Base-by-base conservation (phyloP, 1,284 basidiomycete species). In the Porogramme epimiltina region DNA sequence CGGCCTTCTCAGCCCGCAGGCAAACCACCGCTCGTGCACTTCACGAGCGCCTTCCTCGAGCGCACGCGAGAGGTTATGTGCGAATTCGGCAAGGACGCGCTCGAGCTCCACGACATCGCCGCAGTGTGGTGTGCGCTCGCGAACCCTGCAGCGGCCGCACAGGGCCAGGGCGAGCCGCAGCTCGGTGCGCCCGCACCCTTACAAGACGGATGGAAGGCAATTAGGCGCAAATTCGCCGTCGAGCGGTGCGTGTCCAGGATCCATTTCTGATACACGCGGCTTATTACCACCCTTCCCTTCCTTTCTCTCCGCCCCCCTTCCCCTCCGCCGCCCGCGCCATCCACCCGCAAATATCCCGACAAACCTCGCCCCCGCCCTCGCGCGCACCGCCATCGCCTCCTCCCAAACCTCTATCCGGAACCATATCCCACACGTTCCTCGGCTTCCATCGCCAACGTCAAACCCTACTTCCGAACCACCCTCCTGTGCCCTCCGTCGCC, bases 21-120 rank as follows among this genome's bases (percentile, higher is more conserved):
- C 26, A 85, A 86, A 64, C 52, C 76, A 5, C 83, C 81, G 2
- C 62, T 95, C 18, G 71, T 75, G 23, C 82, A 88, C 63, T 95
- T 95, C 65, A 89, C 89, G 5, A 87, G 85, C 55, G 80, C 90
- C 3, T 85, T 96, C 70, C 73, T 95, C 1, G 84, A 88, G 62
- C 79, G 85, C 36, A 84, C 91, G 4, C 74, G 90, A 31, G 85
- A 87, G 53, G 72, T 86, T 23, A 86, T 88, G 81, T 66, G 87
- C 19, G 73, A 81, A 39, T 85, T 84, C 54, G 87, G 86, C n/a
- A 87, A 83, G 59, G 92, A 94, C 68, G 85, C 80, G 8, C 82
- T 94, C 82, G 90, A 93, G 71, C 78, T 95, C 60, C 91, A 93
- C 58, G 91, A 93, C 61, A 85, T 91, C 45, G 82, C 83, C 13